A percentile compares a stretch with the other conserved stretches of the same genome.
Evolutionary conservation across 441 rosid genomes (phyloP).

Genomic region (Erodium trifolium): DNA sequence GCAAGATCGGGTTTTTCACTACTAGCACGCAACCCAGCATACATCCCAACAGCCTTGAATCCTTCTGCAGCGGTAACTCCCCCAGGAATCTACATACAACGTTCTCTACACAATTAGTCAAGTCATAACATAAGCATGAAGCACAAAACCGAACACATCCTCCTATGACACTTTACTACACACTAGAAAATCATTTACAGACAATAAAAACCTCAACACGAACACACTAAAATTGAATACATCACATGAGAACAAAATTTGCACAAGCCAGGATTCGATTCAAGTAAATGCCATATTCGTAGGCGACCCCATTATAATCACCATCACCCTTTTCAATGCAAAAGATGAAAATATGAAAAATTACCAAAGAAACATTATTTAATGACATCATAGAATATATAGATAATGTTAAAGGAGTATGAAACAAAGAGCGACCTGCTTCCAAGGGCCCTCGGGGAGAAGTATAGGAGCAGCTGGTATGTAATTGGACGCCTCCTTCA

Average conservation of each 20-base stretch:
- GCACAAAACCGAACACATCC: neutral
- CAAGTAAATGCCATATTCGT: neutral
- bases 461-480: constrained; percentile 81
- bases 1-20: constrained; percentile 92
- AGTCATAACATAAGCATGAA: neutral
- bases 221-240: too few species aligned
- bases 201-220: neutral
- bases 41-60: constrained; percentile 75
- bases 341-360: neutral
- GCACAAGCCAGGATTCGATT: neutral
- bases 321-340: neutral
- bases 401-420: too few species aligned
- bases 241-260: too few species aligned
- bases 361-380: too few species aligned
- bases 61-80: constrained; percentile 96
- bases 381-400: too few species aligned
- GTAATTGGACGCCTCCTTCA: constrained; percentile 40
- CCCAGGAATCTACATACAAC: constrained; percentile 60
- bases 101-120: neutral
- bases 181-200: too few species aligned
- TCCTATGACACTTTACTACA: neutral
- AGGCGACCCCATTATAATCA: neutral
- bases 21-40: constrained; percentile 74
- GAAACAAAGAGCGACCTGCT: constrained; percentile 37
- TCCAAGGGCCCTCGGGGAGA: constrained; percentile 80